Evolutionary conservation across 208 protist genomes (phyloP), one percentile per base, ranked within the genome.

Genomic region (Eutreptiella sp.): DNA sequence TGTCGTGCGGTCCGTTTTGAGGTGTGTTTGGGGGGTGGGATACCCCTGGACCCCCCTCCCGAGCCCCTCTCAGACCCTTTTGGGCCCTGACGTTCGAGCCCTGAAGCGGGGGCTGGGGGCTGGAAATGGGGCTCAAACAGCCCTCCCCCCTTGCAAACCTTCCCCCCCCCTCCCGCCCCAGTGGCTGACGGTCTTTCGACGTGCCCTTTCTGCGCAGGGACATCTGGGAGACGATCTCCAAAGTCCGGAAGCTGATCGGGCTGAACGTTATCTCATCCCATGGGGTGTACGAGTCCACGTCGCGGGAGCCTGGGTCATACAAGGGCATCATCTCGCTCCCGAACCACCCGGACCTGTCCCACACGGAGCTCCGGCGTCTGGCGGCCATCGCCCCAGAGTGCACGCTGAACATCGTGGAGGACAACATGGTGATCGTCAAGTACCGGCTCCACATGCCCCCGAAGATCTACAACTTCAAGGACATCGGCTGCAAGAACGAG

Each of bases 371-470:
- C 26, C 33, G 39, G 39, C 33, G 39, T 16, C 50, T 57, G 36
- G 16, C 50, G 7, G 50, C 50, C 31, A 57, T 57, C 7, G 33
- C 50, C 9, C 50, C 50, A 7, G 50, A n/a, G n/a, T 57, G 50
- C 24, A 57, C 50, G 11, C 39, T 57, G 50, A 57, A 57, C 50
- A 33, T 57, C 26, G 23, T 57, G 31, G 23, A 42, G 31, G 23
- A 57, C 9, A 26, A 57, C 23, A 42, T 16, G 11, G 50, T 57
- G 11, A 36, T n/a, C 9, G 28, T n/a, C 31, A 57, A 57, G 36
- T 57, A 42, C 36, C 50, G 50, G 14, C 24, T 57, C n/a, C 31
- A 57, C 36, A 57, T 57, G 50, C 50, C 50, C n/a, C 50, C 50
- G 11, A 7, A 11, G 36, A 57, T 57, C 29, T 57, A 57, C 36